Conservation (phyloP, 2,329 filamentous ascomycete genomes). For the Volutella citrinella region DNA sequence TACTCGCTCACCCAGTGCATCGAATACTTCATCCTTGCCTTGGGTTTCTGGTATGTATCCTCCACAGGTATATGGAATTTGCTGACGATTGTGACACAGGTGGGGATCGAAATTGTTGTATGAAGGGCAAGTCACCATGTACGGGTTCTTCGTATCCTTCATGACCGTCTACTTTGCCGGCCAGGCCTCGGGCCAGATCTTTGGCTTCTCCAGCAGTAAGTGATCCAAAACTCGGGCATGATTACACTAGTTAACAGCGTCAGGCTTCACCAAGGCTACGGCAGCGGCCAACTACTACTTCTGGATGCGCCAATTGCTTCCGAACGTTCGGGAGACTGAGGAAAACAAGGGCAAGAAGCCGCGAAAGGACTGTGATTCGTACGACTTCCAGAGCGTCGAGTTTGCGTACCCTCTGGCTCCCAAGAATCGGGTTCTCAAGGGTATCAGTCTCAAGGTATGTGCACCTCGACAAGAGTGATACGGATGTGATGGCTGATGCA, state of each 20-base stretch:
- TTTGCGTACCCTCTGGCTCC: conserved; percentile 57
- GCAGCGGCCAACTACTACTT: conserved; percentile 45
- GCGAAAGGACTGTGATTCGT: conserved; percentile 24
- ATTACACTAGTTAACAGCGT: not conserved
- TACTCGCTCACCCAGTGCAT: conserved; percentile 30
- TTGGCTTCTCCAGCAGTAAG: conserved; percentile 1
- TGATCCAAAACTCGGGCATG: no score
- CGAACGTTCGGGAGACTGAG: conserved; percentile 32
- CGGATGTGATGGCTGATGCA: no score
- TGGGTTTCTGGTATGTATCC: conserved; percentile 38
- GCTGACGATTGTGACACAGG: no score
- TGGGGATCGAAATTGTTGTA: no score
- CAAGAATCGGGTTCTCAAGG: conserved; percentile 34
- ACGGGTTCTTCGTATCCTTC: conserved; percentile 45
- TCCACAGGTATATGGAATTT: no score
- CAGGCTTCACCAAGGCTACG: conserved; percentile 46
- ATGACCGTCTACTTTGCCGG: conserved; percentile 25
- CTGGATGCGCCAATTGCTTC: conserved; percentile 29
- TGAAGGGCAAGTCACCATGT: conserved; percentile 48
- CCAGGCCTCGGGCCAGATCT: not conserved
- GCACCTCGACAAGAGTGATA: no score
- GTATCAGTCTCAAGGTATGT: conserved; percentile 24
- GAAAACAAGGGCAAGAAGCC: conserved; percentile 33
- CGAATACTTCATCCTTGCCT: conserved; percentile 31
- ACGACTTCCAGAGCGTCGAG: conserved; percentile 51